Evolutionary conservation across 192 early-diverging fungal genomes (phyloP), one percentile per base, ranked within the genome.

Genomic region (Paraglomus occultum): DNA sequence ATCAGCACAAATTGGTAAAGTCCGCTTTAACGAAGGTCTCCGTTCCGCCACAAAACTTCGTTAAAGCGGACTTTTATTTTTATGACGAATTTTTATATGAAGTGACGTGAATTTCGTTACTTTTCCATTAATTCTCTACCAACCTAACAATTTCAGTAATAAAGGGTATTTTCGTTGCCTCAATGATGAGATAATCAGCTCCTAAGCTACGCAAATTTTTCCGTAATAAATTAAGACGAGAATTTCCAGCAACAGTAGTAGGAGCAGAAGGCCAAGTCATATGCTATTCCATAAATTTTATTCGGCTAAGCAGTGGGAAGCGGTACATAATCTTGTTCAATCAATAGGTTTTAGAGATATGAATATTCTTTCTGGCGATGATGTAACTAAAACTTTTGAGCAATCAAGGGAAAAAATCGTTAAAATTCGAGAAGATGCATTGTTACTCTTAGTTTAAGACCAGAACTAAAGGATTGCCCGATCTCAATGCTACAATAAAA

Each of bases 221-320:
- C 22, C 38, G 38, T 60, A 60, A 60, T 60, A 60, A 60, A 60
- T 60, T 60, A 60, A 60, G 58, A 38, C 38, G 17, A 60, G 58
- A 60, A 60, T 60, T 60, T 60, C 38, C 38, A 12, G 38, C 38
- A 60, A 60, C 38, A 60, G 58, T 60, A 60, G 38, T 60, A 38
- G 38, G 58, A 60, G 38, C 53, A 55, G 17, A 55, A 55, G 17
- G 53, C 53, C 53, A 55, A 55, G 53, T 55, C 17, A 17, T 55
- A 55, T 55, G 53, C 8, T 55, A 55, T 55, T 55, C 17, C 54
- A 57, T 57, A 57, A 57, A 57, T 57, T 57, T 57, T 57, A 57
- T 57, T 57, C 20, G 38, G 54, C 54, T 5, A 57, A 57, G 6
- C 54, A 57, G 20, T 57, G 20, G 20, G 38, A 51, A 51, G 50